phyloP scores from a whole-genome alignment of 2,329 filamentous ascomycete species.

The Alternaria sp. region DNA sequence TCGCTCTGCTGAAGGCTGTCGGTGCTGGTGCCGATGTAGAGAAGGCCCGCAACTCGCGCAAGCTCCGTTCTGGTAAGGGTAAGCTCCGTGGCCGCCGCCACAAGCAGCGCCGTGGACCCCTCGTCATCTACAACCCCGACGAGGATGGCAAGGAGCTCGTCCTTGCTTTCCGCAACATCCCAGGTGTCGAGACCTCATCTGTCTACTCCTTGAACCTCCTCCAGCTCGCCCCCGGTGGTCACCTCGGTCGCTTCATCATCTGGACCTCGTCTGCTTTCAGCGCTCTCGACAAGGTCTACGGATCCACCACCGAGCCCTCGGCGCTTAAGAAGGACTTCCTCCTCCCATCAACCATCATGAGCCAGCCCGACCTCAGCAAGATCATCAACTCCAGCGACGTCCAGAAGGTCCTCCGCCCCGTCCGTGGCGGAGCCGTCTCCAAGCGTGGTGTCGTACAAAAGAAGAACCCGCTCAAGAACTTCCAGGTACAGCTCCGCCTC shows the following conservation, averaged over 20 bases:
- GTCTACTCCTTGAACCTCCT: constrained; percentile 97
- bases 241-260: constrained; percentile 98
- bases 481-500: constrained; percentile 96
- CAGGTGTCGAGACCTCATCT: constrained; percentile 95
- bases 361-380: constrained; percentile 93
- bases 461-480: constrained; percentile 99
- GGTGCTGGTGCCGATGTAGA: constrained; percentile 90
- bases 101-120: constrained; percentile 96
- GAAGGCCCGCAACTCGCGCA: constrained; percentile 96
- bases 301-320: constrained; percentile 86
- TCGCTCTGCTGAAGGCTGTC: constrained; percentile 86
- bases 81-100: constrained; percentile 96
- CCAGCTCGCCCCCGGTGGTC: constrained; percentile 97
- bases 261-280: constrained; percentile 98
- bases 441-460: constrained; percentile 95
- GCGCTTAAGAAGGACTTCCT: constrained; percentile 99
- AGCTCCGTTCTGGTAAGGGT: constrained; percentile 98
- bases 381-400: constrained; percentile 99
- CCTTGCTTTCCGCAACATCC: constrained; percentile 97
- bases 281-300: constrained; percentile 96
- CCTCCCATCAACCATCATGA: constrained; percentile 88
- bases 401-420: constrained; percentile 91
- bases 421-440: constrained; percentile 87
- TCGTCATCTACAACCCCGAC: constrained; percentile 96
- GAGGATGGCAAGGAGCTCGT: constrained; percentile 94